These are phyloP conservation scores for Trichocomaceae sp. DNA, from an alignment of 2,329 filamentous ascomycete genomes.

Conservation along the genomic window DNA sequence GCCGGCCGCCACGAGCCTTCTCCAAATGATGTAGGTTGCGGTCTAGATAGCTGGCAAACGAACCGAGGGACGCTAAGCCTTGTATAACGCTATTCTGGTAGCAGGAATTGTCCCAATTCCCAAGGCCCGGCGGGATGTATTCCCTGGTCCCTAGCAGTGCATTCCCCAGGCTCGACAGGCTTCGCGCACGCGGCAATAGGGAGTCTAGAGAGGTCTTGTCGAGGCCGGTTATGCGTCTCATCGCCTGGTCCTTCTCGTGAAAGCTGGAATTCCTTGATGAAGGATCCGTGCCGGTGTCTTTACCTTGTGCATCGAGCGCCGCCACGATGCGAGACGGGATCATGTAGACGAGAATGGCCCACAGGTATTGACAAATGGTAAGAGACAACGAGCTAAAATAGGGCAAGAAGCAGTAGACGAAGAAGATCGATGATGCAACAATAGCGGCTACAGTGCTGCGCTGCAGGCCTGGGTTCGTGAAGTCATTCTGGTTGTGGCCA, in stretches of 20 bases:
- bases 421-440: slow-evolving; percentile 21
- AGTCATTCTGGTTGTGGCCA: slow-evolving; percentile 29
- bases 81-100: slow-evolving; percentile 97
- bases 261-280: slow-evolving; percentile 32
- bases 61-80: slow-evolving; percentile 67
- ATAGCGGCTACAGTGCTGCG: slow-evolving; percentile 25
- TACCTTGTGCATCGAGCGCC: slow-evolving; percentile 44
- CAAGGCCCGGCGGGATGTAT: slow-evolving; percentile 55
- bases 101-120: slow-evolving; percentile 92
- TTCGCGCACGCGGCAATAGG: slow-evolving; percentile 50
- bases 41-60: slow-evolving; percentile 62
- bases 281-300: slow-evolving; percentile 36
- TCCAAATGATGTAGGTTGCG: slow-evolving; percentile 33
- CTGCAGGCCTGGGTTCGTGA: slow-evolving; percentile 21
- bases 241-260: slow-evolving; percentile 56
- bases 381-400: slow-evolving; percentile 26
- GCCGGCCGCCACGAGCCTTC: slow-evolving; percentile 28
- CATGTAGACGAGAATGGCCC: slow-evolving; percentile 35
- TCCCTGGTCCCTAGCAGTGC: slow-evolving; percentile 32
- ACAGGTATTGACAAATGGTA: slow-evolving; percentile 27
- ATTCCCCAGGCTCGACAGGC: slow-evolving; percentile 49
- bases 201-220: slow-evolving; percentile 54
- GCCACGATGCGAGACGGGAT: slow-evolving; percentile 36
- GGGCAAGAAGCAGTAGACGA: slow-evolving; percentile 25
- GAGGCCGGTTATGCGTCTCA: slow-evolving; percentile 58